These are phyloP conservation scores for Paraurostyla sp. DNA, from an alignment of 73 alveolate genomes.

Conservation along the genomic window DNA sequence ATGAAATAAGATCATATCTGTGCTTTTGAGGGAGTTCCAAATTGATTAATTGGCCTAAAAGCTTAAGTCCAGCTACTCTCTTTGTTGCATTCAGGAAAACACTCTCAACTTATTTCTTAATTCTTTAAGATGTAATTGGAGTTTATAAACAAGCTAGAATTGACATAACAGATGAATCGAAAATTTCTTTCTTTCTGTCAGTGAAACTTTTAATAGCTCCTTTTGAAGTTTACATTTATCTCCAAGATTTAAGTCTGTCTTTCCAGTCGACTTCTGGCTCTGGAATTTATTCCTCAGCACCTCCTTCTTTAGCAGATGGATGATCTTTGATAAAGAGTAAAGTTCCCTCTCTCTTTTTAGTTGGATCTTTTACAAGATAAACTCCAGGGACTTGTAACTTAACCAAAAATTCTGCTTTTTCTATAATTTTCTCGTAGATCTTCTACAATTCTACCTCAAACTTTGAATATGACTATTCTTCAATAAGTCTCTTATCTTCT, in stretches of 20 bases:
- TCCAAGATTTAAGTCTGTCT: constrained; percentile 49
- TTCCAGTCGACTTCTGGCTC: constrained; percentile 64
- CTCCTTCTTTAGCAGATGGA: constrained; percentile 5
- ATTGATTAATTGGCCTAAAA: constrained; percentile 47
- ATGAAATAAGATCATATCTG: constrained; percentile 54
- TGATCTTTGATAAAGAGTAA: constrained; percentile 33
- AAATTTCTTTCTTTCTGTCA: constrained; percentile 65
- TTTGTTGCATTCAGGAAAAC: constrained; percentile 59
- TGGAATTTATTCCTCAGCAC: neutral
- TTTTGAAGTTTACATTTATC: constrained; percentile 50
- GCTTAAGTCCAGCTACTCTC: constrained; percentile 74
- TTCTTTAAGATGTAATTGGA: constrained; percentile 63
- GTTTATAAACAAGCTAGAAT: constrained; percentile 73
- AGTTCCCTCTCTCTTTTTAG: constrained; percentile 45
- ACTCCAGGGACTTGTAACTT: constrained; percentile 64
- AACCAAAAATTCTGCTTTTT: constrained; percentile 74
- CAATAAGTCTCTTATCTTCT: constrained; percentile 18
- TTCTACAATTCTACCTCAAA: constrained; percentile 56
- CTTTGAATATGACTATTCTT: constrained; percentile 25
- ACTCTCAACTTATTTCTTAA: constrained; percentile 71
- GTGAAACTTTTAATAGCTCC: constrained; percentile 67
- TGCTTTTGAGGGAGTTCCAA: constrained; percentile 56
- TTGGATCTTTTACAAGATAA: constrained; percentile 58
- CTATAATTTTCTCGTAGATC: constrained; percentile 68
- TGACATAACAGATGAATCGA: constrained; percentile 63